Conservation (phyloP, 805 yeast genomes). For the Hanseniaspora valbyensis region DNA sequence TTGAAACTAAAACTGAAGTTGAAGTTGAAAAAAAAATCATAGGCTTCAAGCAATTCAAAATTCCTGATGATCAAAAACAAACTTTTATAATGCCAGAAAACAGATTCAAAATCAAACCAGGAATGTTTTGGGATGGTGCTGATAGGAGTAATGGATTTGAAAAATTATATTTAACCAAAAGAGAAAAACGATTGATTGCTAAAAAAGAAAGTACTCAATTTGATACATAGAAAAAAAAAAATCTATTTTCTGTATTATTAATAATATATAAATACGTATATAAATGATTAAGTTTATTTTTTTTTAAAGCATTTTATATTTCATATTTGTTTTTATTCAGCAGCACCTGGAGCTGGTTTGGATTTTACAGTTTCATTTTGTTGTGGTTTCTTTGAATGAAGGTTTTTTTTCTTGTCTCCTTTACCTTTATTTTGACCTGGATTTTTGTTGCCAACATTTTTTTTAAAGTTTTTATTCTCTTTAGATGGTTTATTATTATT, state of each 20-base stretch:
- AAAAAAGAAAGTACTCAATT: slow-evolving; percentile 26
- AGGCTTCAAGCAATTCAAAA: slow-evolving; percentile 26
- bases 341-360: no score
- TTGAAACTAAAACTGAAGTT: slow-evolving; percentile 17
- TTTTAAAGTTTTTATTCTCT: no score
- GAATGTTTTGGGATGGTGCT: slow-evolving; percentile 84
- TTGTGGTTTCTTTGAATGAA: neutral
- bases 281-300: no score
- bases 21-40: slow-evolving; percentile 35
- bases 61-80: neutral
- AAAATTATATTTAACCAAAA: slow-evolving; percentile 41
- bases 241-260: no score
- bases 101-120: slow-evolving; percentile 67
- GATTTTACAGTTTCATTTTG: no score
- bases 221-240: slow-evolving; percentile 15
- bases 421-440: neutral
- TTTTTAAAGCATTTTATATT: neutral
- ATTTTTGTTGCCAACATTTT: neutral
- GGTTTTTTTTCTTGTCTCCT: neutral
- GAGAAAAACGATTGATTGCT: slow-evolving; percentile 23
- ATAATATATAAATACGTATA: no score
- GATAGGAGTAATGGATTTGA: slow-evolving; percentile 87
- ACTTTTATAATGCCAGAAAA: slow-evolving; percentile 43
- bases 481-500: no score
- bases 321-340: no score